These are phyloP conservation scores for Tirmania nivea DNA, from an alignment of 495 filamentous ascomycete genomes.

Conservation along the genomic window DNA sequence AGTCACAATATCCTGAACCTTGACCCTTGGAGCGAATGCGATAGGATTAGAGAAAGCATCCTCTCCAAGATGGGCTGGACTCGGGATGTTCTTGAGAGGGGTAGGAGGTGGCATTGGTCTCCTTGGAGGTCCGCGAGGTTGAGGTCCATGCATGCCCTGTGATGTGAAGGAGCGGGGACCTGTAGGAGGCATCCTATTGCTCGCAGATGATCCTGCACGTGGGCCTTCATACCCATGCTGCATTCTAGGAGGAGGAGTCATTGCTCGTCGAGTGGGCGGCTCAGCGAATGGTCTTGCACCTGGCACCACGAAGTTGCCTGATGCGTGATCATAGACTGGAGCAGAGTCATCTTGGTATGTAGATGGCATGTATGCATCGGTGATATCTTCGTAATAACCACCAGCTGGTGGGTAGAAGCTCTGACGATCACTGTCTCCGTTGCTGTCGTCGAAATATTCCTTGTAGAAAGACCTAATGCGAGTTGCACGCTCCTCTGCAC, in stretches of 20 bases:
- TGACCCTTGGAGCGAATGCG: constrained; percentile 74
- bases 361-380: constrained; percentile 24
- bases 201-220: constrained; percentile 26
- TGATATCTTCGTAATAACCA: neutral
- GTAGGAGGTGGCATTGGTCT: constrained; percentile 52
- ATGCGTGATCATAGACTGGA: constrained; percentile 48
- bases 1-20: constrained; percentile 29
- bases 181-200: constrained; percentile 26
- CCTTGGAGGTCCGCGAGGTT: constrained; percentile 24
- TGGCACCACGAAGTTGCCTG: constrained; percentile 51
- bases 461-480: constrained; percentile 97
- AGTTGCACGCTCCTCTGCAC: constrained; percentile 85
- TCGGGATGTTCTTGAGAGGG: constrained; percentile 55
- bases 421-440: constrained; percentile 45
- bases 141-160: constrained; percentile 16
- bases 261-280: constrained; percentile 68
- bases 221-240: constrained; percentile 48
- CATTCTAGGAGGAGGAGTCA: constrained; percentile 80
- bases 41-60: constrained; percentile 55
- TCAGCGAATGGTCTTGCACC: constrained; percentile 46
- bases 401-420: constrained; percentile 28
- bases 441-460: constrained; percentile 89
- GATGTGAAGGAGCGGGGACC: constrained; percentile 23
- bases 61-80: constrained; percentile 66
- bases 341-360: constrained; percentile 22